Evolutionary conservation across 2,329 filamentous ascomycete species (phyloP).

Genomic region (Pezicula radicicola): DNA sequence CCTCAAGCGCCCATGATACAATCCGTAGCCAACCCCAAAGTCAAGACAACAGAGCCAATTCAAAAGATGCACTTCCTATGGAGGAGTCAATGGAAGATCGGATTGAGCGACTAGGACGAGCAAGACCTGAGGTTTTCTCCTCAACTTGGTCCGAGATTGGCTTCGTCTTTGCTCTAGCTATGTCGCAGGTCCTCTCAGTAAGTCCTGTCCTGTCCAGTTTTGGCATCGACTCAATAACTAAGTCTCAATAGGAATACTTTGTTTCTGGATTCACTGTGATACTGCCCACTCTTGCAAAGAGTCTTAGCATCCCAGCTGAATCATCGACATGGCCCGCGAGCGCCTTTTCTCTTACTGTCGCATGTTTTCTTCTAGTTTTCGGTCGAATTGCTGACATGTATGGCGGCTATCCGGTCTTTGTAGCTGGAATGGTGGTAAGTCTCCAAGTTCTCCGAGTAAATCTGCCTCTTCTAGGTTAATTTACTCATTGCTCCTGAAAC

Average conservation of each 20-base stretch:
- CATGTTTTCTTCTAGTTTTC: conserved; percentile 57
- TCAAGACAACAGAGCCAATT: not conserved
- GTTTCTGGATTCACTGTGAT: conserved; percentile 75
- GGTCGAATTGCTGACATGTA: conserved; percentile 62
- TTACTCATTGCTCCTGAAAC: too few species aligned
- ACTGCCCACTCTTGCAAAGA: conserved; percentile 59
- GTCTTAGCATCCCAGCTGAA: conserved; percentile 60
- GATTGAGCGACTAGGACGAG: conserved; percentile 54
- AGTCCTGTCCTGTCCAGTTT: conserved; percentile 9
- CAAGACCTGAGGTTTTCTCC: conserved; percentile 51
- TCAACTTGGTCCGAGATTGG: conserved; percentile 50
- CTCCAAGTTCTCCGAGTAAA: too few species aligned
- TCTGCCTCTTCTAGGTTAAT: too few species aligned
- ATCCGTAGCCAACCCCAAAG: not conserved
- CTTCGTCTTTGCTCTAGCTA: conserved; percentile 57
- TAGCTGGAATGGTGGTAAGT: conserved; percentile 43
- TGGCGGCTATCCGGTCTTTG: conserved; percentile 59
- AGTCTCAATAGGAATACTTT: conserved; percentile 51
- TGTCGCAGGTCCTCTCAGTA: conserved; percentile 55
- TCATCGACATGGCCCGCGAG: conserved; percentile 62
- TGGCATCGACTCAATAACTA: conserved; percentile 3
- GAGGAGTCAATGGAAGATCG: conserved; percentile 28
- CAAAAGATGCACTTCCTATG: conserved; percentile 4
- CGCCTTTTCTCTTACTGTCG: conserved; percentile 54
- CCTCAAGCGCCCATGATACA: not conserved